Conservation (phyloP, 257 asterid species). For the Gentiana dahurica region DNA sequence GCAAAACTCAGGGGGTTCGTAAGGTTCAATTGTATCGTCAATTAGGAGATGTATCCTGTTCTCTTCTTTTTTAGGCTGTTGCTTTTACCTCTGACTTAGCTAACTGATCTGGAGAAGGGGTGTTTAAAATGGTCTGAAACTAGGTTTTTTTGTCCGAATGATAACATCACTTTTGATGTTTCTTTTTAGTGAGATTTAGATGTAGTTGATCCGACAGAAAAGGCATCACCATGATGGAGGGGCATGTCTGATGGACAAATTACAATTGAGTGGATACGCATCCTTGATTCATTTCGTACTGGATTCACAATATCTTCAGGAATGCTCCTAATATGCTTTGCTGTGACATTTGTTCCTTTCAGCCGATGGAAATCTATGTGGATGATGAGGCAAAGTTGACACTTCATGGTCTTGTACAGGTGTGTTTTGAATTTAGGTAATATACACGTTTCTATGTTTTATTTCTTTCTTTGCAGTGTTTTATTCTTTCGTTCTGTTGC, state of each 20-base stretch:
- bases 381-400: constrained; percentile 95
- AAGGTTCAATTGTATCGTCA: neutral
- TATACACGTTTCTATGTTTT: neutral
- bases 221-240: constrained; percentile 25
- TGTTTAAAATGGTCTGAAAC: constrained; percentile 6
- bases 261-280: constrained; percentile 28
- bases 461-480: neutral
- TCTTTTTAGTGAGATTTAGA: constrained; percentile 13
- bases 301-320: constrained; percentile 49
- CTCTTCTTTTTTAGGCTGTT: neutral
- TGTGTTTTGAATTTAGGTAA: constrained; percentile 3
- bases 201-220: constrained; percentile 21
- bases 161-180: constrained; percentile 10
- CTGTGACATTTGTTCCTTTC: constrained; percentile 73
- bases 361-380: constrained; percentile 98
- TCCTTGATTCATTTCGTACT: constrained; percentile 50
- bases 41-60: neutral
- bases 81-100: neutral
- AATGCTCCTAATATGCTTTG: constrained; percentile 78
- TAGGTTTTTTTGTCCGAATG: neutral
- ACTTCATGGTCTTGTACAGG: constrained; percentile 98
- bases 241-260: constrained; percentile 41
- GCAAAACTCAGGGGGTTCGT: neutral
- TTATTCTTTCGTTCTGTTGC: constrained; percentile 1
- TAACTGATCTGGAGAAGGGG: neutral